Evolutionary conservation across 1,284 basidiomycete genomes (phyloP).

Genomic region (Apiotrichum gamsii): DNA sequence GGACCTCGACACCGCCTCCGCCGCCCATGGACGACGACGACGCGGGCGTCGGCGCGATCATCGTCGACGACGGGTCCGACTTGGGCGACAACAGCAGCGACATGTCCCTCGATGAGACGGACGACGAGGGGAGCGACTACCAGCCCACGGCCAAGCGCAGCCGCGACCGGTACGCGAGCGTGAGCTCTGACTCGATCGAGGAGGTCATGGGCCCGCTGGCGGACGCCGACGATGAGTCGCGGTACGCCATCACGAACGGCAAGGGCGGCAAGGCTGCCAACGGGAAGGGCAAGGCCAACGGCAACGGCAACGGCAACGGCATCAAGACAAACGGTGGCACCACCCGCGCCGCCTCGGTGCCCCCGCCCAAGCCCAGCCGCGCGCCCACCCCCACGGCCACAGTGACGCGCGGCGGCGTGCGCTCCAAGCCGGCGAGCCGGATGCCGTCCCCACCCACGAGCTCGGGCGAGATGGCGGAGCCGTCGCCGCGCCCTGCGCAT

Average conservation of each 20-base stretch:
- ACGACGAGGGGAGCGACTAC: not conserved
- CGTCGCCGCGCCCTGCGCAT: no score
- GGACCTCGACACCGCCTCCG: no score
- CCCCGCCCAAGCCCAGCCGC: no score
- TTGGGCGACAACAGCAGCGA: not conserved
- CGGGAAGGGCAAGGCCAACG: not conserved
- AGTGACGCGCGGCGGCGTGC: no score
- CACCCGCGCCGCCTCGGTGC: not conserved
- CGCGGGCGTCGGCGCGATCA: not conserved
- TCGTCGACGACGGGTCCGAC: conserved; percentile 1
- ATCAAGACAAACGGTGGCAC: no score
- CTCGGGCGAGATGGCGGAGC: no score
- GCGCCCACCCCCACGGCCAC: not conserved
- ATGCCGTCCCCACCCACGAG: no score
- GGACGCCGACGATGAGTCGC: not conserved
- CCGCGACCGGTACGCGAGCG: not conserved
- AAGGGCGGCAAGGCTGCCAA: not conserved
- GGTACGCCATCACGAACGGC: not conserved
- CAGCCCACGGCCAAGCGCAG: not conserved
- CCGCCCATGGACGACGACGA: not conserved
- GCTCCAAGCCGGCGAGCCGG: no score
- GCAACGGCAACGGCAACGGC: no score
- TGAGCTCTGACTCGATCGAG: not conserved
- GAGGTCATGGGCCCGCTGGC: not conserved
- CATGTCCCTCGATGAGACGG: not conserved